Base-by-base conservation (phyloP, 2,329 filamentous ascomycete species). In the Xylaria multiplex region DNA sequence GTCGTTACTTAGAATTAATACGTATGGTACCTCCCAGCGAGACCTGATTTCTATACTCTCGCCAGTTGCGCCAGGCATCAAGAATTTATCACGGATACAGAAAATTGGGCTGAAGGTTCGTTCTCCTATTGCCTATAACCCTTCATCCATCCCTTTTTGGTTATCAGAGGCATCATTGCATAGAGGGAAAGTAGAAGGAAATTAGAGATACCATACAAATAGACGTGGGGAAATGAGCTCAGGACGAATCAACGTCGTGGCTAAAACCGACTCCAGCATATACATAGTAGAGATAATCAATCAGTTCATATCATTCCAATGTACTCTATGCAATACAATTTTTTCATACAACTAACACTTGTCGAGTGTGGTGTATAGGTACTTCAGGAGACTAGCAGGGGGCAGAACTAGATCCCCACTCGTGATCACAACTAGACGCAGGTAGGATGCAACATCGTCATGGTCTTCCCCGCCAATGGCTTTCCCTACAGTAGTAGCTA, bases 141-240 rank as follows among this genome's bases (percentile, higher is more conserved):
- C 27, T 46, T 49, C n/a, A 9, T 50, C 58, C 7, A 7, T 14
- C 30, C 13, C 32, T 14, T 48, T 52, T 30, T 40, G 27, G n/a
- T 14, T 46, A 46, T 48, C 24, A 3, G 50, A 42, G 45, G 30
- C 24, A 49, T 22, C 27, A 60, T 54, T 14, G n/a, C 48, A 53
- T 57, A 52, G 16, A 58, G 42, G 59, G 46, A 49, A 48, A 57
- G 57, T 59, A 63, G 57, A 59, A 45, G 64, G 45, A n/a, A 59
- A 37, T 37, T 54, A 65, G 64, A 62, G 58, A 65, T 61, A 63
- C 48, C 64, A 65, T 56, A 62, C 13, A 50, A 42, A 63, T 68
- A 66, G 63, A 68, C 42, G 9, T 37, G 32, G 46, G 46, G 45
- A n/a, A 55, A 59, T 54, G 19, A 56, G 52, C 37, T 49, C 45